Conservation (phyloP, 257 asterid genomes). For the Solanum stenotomum region DNA sequence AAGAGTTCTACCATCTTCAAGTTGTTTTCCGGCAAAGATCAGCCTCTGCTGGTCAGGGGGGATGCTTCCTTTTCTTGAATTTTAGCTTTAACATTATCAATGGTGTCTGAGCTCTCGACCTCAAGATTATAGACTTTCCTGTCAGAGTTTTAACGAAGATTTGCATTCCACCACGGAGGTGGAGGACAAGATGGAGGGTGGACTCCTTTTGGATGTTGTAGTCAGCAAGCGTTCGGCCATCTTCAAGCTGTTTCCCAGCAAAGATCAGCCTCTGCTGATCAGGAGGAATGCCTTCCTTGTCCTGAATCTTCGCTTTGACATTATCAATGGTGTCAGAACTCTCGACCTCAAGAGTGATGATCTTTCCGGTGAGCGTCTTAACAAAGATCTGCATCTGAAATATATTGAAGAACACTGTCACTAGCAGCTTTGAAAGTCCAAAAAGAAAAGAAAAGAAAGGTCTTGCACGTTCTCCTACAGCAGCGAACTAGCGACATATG, state of each 20-base stretch:
- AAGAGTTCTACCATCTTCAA: background rate
- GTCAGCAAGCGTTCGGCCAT: background rate
- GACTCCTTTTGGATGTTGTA: background rate
- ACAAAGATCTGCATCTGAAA: background rate
- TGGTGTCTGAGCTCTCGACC: background rate
- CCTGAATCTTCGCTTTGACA: background rate
- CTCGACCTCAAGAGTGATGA: background rate
- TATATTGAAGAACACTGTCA: background rate
- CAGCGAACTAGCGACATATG: background rate
- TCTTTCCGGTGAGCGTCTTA: background rate
- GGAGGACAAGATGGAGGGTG: background rate
- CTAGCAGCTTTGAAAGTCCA: background rate
- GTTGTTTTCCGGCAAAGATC: background rate
- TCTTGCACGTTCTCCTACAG: background rate
- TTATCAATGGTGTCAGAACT: background rate
- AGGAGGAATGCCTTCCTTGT: background rate
- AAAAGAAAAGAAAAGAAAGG: background rate
- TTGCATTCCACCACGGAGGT: background rate
- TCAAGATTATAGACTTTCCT: background rate
- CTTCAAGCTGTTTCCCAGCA: background rate
- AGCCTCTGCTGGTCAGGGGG: background rate
- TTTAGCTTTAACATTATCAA: background rate
- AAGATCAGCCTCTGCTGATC: background rate
- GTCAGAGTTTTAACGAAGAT: background rate
- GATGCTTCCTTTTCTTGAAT: background rate